These are phyloP conservation scores for Colletotrichum sp. DNA, from an alignment of 2,329 filamentous ascomycete species.

Conservation along the genomic window DNA sequence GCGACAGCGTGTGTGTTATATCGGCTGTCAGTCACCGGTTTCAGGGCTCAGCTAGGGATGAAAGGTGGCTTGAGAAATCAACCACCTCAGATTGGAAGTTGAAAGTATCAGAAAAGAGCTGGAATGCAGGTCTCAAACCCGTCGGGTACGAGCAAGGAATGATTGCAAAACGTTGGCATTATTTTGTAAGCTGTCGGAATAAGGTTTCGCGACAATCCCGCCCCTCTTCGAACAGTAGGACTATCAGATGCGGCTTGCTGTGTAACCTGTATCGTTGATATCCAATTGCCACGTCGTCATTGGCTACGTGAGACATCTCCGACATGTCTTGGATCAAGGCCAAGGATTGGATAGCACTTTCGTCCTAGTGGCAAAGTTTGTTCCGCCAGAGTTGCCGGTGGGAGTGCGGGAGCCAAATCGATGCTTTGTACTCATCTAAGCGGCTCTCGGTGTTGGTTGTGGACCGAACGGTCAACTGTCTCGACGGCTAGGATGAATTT, in stretches of 20 bases:
- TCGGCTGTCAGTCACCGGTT: background rate
- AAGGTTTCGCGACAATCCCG: background rate
- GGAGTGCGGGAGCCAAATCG: background rate
- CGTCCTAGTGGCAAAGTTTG: background rate
- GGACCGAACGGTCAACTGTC: background rate
- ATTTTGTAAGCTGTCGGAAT: background rate
- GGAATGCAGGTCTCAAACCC: background rate
- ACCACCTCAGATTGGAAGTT: background rate
- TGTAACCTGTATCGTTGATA: background rate
- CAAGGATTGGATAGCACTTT: background rate
- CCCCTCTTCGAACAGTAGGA: background rate
- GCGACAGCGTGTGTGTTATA: rapidly evolving
- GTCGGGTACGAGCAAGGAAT: background rate
- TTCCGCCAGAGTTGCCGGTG: background rate
- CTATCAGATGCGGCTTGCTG: background rate
- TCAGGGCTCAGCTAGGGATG: background rate
- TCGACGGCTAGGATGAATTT: background rate
- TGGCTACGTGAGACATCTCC: background rate
- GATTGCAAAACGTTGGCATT: background rate
- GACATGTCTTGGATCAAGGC: background rate
- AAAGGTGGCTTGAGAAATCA: too few species aligned
- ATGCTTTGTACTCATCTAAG: background rate
- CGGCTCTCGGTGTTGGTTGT: background rate
- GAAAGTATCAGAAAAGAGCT: background rate
- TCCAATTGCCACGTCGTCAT: background rate